phyloP scores from a whole-genome alignment of 2,329 filamentous ascomycete genomes.

The Sclerotinia sclerotiorum region DNA sequence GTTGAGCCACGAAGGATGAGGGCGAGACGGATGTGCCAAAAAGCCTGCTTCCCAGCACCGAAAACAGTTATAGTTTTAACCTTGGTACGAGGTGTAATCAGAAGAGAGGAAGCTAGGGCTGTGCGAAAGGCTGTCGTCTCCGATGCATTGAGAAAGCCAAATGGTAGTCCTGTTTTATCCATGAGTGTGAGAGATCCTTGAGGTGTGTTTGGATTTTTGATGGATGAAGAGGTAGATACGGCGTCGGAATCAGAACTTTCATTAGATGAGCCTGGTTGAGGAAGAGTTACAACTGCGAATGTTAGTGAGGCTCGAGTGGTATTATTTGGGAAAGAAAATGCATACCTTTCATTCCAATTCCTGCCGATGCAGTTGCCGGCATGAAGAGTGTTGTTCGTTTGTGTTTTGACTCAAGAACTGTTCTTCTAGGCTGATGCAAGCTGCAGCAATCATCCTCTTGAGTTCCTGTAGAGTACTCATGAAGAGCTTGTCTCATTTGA shows the following conservation, averaged over 20 bases:
- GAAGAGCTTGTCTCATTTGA: constrained; percentile 52
- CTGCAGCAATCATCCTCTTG: constrained; percentile 42
- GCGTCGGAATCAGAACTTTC: constrained; percentile 28
- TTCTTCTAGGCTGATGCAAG: constrained; percentile 56
- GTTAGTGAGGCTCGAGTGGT: constrained; percentile 21
- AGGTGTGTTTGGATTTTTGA: constrained; percentile 48
- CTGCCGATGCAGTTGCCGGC: constrained; percentile 64
- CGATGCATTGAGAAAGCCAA: constrained; percentile 70
- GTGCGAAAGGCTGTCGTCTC: constrained; percentile 81
- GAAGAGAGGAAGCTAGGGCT: constrained; percentile 67
- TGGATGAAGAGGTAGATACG: constrained; percentile 41
- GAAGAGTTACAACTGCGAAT: constrained; percentile 61
- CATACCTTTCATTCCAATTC: constrained; percentile 67
- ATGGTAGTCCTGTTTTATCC: constrained; percentile 57
- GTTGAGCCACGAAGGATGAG: constrained; percentile 69
- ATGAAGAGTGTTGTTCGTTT: constrained; percentile 69
- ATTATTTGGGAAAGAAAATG: constrained; percentile 3
- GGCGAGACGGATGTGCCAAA: constrained; percentile 88
- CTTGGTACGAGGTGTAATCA: constrained; percentile 62
- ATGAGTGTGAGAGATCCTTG: constrained; percentile 69
- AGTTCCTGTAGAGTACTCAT: constrained; percentile 61
- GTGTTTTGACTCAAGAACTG: constrained; percentile 50
- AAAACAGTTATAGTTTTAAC: constrained; percentile 81
- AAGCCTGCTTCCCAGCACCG: constrained; percentile 85
- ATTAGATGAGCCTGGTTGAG: constrained; percentile 42